Conservation (phyloP, 1,284 basidiomycete species). For the Trichosporon sp. region DNA sequence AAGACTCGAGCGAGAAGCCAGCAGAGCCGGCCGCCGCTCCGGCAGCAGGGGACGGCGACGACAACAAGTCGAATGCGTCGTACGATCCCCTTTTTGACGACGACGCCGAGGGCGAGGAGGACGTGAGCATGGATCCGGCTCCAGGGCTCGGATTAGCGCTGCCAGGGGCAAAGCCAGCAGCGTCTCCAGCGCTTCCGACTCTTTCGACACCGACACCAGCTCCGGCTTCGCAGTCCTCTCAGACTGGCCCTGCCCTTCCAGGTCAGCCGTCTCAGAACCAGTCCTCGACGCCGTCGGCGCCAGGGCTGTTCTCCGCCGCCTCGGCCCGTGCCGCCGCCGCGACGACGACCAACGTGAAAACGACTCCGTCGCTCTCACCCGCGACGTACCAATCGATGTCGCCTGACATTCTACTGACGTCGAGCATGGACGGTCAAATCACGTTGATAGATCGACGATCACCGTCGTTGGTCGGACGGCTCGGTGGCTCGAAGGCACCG, state of each 20-base stretch:
- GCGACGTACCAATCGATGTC: slow-evolving; percentile 64
- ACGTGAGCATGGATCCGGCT: slow-evolving; percentile 8
- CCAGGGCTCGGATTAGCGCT: slow-evolving; percentile 8
- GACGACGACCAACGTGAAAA: slow-evolving; percentile 6
- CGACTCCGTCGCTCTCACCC: slow-evolving; percentile 55
- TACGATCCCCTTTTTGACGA: slow-evolving; percentile 43
- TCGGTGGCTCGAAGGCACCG: slow-evolving; percentile 81
- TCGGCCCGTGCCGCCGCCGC: slow-evolving; percentile 15
- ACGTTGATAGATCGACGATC: slow-evolving; percentile 76
- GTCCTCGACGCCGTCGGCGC: not conserved
- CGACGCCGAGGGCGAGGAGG: slow-evolving; percentile 39
- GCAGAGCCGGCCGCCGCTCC: slow-evolving; percentile 14
- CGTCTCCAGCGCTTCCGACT: slow-evolving; percentile 3
- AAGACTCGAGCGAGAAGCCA: not conserved
- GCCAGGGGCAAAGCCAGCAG: slow-evolving; percentile 4
- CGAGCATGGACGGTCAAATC: slow-evolving; percentile 86
- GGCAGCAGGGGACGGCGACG: slow-evolving; percentile 13
- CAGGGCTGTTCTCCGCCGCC: not conserved
- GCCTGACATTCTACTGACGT: slow-evolving; percentile 79
- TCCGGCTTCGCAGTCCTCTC: slow-evolving; percentile 17
- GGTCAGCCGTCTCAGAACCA: not conserved
- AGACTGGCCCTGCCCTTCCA: slow-evolving; percentile 13
- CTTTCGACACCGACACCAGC: slow-evolving; percentile 13
- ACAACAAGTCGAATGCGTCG: slow-evolving; percentile 20
- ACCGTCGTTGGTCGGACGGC: slow-evolving; percentile 64